These are phyloP conservation scores for Dalbergia cultrata DNA, from an alignment of 306 rosid species.

Conservation along the genomic window DNA sequence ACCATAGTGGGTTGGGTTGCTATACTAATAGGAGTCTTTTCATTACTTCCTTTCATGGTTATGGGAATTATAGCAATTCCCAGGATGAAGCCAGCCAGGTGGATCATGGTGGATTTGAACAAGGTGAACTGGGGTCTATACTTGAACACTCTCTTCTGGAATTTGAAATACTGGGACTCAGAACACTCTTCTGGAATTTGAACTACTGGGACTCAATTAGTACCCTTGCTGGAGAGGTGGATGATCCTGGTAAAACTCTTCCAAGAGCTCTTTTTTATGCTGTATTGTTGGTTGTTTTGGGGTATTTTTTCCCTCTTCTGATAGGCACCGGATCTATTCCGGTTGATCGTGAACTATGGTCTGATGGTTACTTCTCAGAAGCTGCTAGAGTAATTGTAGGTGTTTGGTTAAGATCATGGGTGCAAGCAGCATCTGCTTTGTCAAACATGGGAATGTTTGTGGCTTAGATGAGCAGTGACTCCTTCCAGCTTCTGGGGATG, in stretches of 20 bases:
- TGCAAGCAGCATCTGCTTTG: constrained; percentile 70
- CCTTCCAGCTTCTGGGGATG: constrained; percentile 81
- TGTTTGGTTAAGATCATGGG: constrained; percentile 68
- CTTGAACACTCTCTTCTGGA: constrained; percentile 77
- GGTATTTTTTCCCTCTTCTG: constrained; percentile 69
- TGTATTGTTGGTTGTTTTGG: constrained; percentile 60
- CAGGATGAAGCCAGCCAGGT: constrained; percentile 60
- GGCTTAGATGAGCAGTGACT: constrained; percentile 80
- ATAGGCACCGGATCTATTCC: constrained; percentile 68
- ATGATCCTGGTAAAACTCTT: constrained; percentile 65
- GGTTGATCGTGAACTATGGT: constrained; percentile 56
- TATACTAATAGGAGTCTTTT: constrained; percentile 64
- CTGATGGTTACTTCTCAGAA: constrained; percentile 76
- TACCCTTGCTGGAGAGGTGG: constrained; percentile 74
- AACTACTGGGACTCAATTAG: constrained; percentile 81
- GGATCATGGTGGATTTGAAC: constrained; percentile 58
- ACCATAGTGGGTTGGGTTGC: constrained; percentile 76
- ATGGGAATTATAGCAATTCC: constrained; percentile 72
- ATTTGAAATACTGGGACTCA: constrained; percentile 80
- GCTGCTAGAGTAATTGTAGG: constrained; percentile 66
- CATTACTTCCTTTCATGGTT: constrained; percentile 67
- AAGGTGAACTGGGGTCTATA: constrained; percentile 68
- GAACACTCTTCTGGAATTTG: constrained; percentile 79
- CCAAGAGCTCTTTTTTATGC: constrained; percentile 72
- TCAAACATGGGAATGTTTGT: constrained; percentile 84